Evolutionary conservation across 176 grass and related monocot species (phyloP).

Genomic region (Canna indica): DNA sequence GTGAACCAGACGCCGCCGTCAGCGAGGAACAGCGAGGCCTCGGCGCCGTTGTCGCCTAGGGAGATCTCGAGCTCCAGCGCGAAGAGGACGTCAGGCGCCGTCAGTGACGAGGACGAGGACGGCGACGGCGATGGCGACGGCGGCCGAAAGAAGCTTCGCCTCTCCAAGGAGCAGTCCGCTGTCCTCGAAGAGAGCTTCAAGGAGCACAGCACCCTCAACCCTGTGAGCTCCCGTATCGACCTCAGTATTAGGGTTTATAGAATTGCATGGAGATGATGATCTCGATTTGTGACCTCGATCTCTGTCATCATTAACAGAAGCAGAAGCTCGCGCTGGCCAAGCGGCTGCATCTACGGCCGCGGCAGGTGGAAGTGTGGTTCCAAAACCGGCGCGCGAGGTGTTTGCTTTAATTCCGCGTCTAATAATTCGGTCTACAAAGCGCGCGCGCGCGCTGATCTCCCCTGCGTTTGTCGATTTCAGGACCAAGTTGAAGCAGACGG

Average conservation of each 20-base stretch:
- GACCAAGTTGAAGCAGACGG: slow-evolving; percentile 95
- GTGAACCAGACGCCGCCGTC: slow-evolving; percentile 44
- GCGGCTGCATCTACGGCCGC: slow-evolving; percentile 61
- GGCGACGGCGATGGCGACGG: slow-evolving; percentile 23
- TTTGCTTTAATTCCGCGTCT: not conserved
- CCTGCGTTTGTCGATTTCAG: slow-evolving; percentile 3
- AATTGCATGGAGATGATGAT: no score
- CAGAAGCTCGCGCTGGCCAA: slow-evolving; percentile 78
- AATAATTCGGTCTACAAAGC: not conserved
- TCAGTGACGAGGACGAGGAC: slow-evolving; percentile 1
- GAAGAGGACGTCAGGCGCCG: slow-evolving; percentile 19
- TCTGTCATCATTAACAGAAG: slow-evolving; percentile 28
- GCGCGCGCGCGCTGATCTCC: not conserved
- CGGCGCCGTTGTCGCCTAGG: slow-evolving; percentile 48
- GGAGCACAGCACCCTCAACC: slow-evolving; percentile 76
- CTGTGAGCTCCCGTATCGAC: slow-evolving; percentile 30
- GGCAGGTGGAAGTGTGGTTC: slow-evolving; percentile 96
- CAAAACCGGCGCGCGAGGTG: slow-evolving; percentile 84
- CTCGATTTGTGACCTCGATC: not conserved
- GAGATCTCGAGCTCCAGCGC: slow-evolving; percentile 50
- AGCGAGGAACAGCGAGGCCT: not conserved
- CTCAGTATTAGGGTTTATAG: not conserved
- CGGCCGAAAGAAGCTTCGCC: slow-evolving; percentile 76
- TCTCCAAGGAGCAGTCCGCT: slow-evolving; percentile 68
- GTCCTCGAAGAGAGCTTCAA: slow-evolving; percentile 88